Percentiles rank a stretch among this genome's conserved stretches.
phyloP scores from a whole-genome alignment of 2,329 filamentous ascomycete genomes.

The Fusarium vanettenii region DNA sequence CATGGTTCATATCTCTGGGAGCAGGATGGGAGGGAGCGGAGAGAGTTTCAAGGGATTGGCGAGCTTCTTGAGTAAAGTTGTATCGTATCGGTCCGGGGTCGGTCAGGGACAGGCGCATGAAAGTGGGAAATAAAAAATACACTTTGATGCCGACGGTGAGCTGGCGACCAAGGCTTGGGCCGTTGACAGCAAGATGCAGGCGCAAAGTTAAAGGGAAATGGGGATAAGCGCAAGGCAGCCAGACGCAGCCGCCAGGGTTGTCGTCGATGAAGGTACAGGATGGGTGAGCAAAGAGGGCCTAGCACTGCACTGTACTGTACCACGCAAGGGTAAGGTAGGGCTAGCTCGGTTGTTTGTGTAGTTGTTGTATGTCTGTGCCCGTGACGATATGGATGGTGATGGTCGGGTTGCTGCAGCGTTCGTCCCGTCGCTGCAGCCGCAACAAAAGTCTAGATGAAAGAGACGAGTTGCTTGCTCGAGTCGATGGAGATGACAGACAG shows the following conservation, averaged over 20 bases:
- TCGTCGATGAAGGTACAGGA: conserved; percentile 28
- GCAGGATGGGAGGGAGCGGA: conserved; percentile 5
- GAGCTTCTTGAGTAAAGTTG: background rate
- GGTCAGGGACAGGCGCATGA: conserved; percentile 9
- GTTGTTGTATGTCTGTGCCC: conserved; percentile 24
- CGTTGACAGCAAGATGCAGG: conserved; percentile 38
- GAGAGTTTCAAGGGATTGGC: conserved; percentile 9
- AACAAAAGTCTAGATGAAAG: conserved; percentile 12
- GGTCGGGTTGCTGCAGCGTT: conserved; percentile 21
- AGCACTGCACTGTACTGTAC: conserved; percentile 28
- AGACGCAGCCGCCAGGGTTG: conserved; percentile 35
- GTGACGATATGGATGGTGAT: conserved; percentile 4
- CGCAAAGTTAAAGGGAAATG: conserved; percentile 17
- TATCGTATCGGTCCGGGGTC: conserved; percentile 9
- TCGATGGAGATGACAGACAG: conserved; percentile 3
- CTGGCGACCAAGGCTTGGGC: conserved; percentile 9
- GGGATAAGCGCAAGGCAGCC: conserved; percentile 23
- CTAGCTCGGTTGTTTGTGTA: background rate
- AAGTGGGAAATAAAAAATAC: conserved; percentile 36
- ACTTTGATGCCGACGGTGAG: background rate
- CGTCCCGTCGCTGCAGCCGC: conserved; percentile 11
- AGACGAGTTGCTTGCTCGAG: background rate
- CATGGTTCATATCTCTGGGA: conserved; percentile 46
- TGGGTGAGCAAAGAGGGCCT: conserved; percentile 31
- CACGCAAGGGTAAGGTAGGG: conserved; percentile 12